Conservation (phyloP, 1,284 basidiomycete species). For the Papiliotrema terrestris region DNA sequence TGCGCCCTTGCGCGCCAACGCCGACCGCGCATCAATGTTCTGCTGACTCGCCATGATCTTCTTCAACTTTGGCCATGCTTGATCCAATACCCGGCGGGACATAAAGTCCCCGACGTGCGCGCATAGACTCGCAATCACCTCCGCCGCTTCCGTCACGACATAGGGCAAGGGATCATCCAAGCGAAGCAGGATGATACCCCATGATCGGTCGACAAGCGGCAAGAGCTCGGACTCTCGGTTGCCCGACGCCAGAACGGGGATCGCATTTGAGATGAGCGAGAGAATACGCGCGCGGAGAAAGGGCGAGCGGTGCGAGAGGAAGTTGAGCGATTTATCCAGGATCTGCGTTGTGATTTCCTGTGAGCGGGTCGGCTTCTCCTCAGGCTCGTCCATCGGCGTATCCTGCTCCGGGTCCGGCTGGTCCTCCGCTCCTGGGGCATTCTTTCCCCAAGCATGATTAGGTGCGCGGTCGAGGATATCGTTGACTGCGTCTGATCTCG, state of each 20-base stretch:
- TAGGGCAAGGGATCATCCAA: slow-evolving; percentile 67
- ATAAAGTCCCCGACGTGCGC: slow-evolving; percentile 74
- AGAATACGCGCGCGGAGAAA: slow-evolving; percentile 78
- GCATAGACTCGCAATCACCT: slow-evolving; percentile 65
- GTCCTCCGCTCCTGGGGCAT: slow-evolving; percentile 21
- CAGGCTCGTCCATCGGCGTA: slow-evolving; percentile 50
- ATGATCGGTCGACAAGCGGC: slow-evolving; percentile 75
- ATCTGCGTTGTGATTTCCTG: slow-evolving; percentile 77
- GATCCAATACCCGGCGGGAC: slow-evolving; percentile 75
- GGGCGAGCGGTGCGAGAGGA: slow-evolving; percentile 80
- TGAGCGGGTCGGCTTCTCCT: slow-evolving; percentile 60
- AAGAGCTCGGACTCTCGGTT: slow-evolving; percentile 64
- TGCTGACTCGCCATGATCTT: slow-evolving; percentile 60
- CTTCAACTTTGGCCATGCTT: slow-evolving; percentile 80
- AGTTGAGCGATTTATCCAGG: slow-evolving; percentile 76
- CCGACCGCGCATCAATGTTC: slow-evolving; percentile 59
- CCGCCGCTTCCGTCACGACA: slow-evolving; percentile 70
- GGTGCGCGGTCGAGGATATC: slow-evolving; percentile 63
- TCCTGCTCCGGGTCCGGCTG: slow-evolving; percentile 11
- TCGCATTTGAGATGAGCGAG: slow-evolving; percentile 64
- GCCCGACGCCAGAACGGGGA: slow-evolving; percentile 62
- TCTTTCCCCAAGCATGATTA: slow-evolving; percentile 45
- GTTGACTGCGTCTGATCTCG: slow-evolving; percentile 39
- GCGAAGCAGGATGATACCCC: slow-evolving; percentile 83
- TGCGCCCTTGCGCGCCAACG: slow-evolving; percentile 58